These are phyloP conservation scores for Ormosia emarginata DNA, from an alignment of 306 rosid genomes.

Conservation along the genomic window DNA sequence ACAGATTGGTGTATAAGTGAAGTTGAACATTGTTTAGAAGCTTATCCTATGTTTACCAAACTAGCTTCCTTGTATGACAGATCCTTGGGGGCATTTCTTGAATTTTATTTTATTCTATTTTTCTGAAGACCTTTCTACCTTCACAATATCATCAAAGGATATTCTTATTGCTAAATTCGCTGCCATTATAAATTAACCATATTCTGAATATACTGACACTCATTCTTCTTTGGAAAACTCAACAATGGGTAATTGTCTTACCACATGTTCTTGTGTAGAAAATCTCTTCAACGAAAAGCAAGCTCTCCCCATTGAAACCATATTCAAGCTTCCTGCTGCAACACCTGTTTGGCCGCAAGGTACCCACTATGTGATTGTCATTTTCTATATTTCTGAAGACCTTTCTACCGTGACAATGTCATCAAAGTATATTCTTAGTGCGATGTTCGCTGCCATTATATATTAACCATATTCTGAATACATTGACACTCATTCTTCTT, in stretches of 20 bases:
- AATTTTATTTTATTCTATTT: background rate
- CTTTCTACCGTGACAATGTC: background rate
- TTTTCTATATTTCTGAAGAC: background rate
- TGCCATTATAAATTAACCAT: background rate
- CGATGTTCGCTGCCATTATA: background rate
- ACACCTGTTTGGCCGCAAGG: conserved; percentile 44
- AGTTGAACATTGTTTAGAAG: conserved; percentile 28
- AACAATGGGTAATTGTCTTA: conserved; percentile 39
- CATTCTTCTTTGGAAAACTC: background rate
- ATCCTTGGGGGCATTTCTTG: background rate
- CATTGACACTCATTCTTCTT: background rate
- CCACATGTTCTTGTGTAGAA: conserved; percentile 1
- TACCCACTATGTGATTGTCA: background rate
- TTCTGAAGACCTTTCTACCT: background rate
- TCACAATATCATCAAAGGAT: background rate
- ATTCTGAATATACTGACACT: background rate
- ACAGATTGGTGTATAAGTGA: conserved; percentile 33
- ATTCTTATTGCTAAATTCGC: conserved; percentile 28
- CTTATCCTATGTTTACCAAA: background rate
- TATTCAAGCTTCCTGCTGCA: conserved; percentile 60
- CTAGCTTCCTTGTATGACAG: conserved; percentile 32
- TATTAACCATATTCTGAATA: background rate
- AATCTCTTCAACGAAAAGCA: conserved; percentile 21
- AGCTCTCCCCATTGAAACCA: conserved; percentile 42
- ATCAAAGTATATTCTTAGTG: conserved; percentile 26